These are phyloP conservation scores for Fusarium goolgardi DNA, from an alignment of 2,329 filamentous ascomycete species.

Conservation along the genomic window DNA sequence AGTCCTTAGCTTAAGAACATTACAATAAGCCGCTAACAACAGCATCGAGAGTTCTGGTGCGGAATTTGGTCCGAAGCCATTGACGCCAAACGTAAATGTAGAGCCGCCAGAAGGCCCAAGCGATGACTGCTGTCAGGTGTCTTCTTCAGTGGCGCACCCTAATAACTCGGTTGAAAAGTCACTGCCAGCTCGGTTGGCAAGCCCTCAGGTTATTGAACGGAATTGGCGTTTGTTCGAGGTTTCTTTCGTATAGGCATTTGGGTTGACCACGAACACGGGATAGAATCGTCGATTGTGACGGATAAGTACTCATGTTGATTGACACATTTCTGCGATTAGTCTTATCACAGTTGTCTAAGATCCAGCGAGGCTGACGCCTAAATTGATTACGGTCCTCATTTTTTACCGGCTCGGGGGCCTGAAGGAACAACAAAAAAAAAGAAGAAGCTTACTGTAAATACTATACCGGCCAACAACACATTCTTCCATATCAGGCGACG, in stretches of 20 bases:
- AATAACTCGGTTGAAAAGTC: conserved; percentile 22
- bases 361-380: conserved; percentile 29
- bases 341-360: conserved; percentile 16
- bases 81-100: neutral
- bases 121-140: conserved; percentile 9
- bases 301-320: neutral
- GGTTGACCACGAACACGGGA: neutral
- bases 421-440: conserved; percentile 3
- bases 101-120: conserved; percentile 6
- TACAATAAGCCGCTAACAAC: neutral
- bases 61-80: conserved; percentile 11
- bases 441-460: conserved; percentile 12
- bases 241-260: neutral
- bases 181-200: conserved; percentile 21
- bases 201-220: neutral
- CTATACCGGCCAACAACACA: conserved; percentile 31
- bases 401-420: neutral
- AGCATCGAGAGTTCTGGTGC: conserved; percentile 6
- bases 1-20: conserved; percentile 10
- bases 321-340: conserved; percentile 21
- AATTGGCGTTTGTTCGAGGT: conserved; percentile 18
- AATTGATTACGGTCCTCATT: neutral
- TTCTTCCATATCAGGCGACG: conserved; percentile 42
- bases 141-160: conserved; percentile 30
- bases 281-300: too few relatives aligned